Evolutionary conservation across 148 eudicot genomes (phyloP).

Genomic region (Silene uniflora): DNA sequence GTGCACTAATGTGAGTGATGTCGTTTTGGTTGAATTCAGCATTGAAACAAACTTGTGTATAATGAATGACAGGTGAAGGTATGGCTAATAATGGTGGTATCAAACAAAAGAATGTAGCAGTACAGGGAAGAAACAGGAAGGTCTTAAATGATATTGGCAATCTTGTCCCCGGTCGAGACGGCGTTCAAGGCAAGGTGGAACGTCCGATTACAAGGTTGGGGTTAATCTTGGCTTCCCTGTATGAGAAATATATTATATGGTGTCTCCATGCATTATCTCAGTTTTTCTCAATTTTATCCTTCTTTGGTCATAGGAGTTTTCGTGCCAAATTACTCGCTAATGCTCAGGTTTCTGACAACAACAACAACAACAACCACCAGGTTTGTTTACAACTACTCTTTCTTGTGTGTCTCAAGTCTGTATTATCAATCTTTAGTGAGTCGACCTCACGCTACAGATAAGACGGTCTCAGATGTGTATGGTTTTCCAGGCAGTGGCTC

Average conservation of each 20-base stretch:
- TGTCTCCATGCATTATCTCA: neutral
- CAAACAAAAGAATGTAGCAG: slow-evolving; percentile 52
- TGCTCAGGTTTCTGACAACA: slow-evolving; percentile 52
- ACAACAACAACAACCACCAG: slow-evolving; percentile 41
- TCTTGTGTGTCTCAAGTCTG: no score
- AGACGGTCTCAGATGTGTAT: neutral
- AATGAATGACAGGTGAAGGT: slow-evolving; percentile 1
- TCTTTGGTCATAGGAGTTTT: slow-evolving; percentile 39
- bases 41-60: neutral
- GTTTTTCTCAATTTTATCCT: neutral
- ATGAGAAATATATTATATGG: neutral
- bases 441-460: no score
- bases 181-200: slow-evolving; percentile 43
- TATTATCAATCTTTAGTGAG: no score
- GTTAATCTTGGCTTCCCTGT: neutral
- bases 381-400: no score
- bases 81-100: slow-evolving; percentile 32
- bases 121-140: slow-evolving; percentile 46
- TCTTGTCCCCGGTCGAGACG: slow-evolving; percentile 28
- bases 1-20: neutral
- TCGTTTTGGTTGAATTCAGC: neutral
- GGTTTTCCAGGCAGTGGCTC: slow-evolving; percentile 6
- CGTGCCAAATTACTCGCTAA: slow-evolving; percentile 63
- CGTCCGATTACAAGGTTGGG: slow-evolving; percentile 50
- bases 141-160: slow-evolving; percentile 74